Evolutionary conservation across 2,329 filamentous ascomycete genomes (phyloP).

Genomic region (Colletotrichum sp.): DNA sequence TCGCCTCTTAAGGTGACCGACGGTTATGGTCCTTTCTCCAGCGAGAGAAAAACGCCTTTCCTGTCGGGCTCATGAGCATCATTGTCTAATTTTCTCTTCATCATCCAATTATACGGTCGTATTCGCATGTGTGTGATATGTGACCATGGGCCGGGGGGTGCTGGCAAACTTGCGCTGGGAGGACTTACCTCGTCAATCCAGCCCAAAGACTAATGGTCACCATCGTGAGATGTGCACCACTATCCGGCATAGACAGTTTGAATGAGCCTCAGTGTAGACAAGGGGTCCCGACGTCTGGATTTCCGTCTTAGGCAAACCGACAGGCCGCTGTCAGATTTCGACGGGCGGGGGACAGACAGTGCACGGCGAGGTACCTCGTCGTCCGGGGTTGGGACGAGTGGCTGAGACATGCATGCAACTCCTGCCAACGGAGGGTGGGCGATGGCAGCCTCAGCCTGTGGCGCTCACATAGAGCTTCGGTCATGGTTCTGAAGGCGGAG

Average conservation of each 20-base stretch:
- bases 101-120: neutral
- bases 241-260: neutral
- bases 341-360: neutral
- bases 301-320: constrained; percentile 11
- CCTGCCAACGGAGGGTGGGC: neutral
- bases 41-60: neutral
- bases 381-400: neutral
- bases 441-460: neutral
- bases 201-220: neutral
- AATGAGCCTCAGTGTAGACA: neutral
- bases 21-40: neutral
- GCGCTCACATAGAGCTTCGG: neutral
- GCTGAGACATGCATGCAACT: constrained; percentile 4
- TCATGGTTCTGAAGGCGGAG: neutral
- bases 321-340: constrained; percentile 4
- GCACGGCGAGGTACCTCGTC: neutral
- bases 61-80: neutral
- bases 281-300: neutral
- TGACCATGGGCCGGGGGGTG: neutral
- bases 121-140: neutral
- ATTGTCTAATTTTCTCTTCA: neutral
- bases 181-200: neutral
- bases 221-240: neutral
- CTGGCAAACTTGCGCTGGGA: neutral
- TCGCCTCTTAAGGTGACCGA: neutral